Conservation (phyloP, 208 protist genomes). For the Acanthamoeba rhysodes region DNA sequence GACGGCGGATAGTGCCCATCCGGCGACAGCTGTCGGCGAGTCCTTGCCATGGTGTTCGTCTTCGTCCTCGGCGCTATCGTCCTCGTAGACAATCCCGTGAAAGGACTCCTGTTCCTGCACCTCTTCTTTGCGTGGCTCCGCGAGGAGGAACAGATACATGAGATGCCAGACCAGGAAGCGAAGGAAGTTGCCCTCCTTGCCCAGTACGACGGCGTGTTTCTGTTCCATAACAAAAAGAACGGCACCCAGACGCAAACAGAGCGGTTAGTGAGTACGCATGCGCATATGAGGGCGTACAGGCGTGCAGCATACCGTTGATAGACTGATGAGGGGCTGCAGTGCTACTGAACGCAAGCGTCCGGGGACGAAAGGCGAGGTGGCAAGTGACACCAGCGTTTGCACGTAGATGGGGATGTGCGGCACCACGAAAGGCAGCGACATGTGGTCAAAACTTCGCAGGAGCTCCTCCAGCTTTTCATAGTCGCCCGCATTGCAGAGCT, state of each 20-base stretch:
- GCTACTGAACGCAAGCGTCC: not conserved
- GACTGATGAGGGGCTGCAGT: not conserved
- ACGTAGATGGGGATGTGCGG: not conserved
- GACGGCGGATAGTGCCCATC: not conserved
- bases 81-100: not conserved
- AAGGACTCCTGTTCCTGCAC: not conserved
- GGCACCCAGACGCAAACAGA: too few relatives aligned
- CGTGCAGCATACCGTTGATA: not conserved
- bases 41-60: not conserved
- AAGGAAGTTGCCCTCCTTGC: not conserved
- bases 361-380: not conserved
- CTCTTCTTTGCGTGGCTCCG: constrained; percentile 24
- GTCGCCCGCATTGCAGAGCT: not conserved
- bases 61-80: not conserved
- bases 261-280: too few relatives aligned
- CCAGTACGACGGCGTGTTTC: constrained; percentile 1
- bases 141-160: constrained; percentile 31
- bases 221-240: not conserved
- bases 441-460: constrained; percentile 15
- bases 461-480: constrained; percentile 56
- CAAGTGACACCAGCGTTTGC: not conserved
- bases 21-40: not conserved
- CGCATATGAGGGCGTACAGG: not conserved
- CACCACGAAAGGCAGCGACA: not conserved
- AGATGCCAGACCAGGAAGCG: constrained; percentile 10